These are phyloP conservation scores for Blastobotrys apis DNA, from an alignment of 1,139 yeast species.

Conservation along the genomic window DNA sequence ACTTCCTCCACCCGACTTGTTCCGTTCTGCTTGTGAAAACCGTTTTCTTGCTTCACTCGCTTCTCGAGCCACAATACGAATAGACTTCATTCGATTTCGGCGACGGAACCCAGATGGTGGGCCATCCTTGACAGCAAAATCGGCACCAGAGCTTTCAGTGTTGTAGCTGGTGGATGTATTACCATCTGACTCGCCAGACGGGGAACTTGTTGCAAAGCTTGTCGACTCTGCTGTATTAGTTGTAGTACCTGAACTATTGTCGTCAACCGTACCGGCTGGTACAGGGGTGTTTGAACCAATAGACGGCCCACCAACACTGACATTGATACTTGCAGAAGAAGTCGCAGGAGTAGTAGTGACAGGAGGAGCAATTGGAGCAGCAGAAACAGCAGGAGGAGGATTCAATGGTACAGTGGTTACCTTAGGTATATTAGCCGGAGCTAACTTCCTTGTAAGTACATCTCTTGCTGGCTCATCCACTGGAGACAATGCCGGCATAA, in stretches of 20 bases:
- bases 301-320: too few species aligned
- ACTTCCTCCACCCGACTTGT: conserved; percentile 21
- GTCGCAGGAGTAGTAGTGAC: not conserved
- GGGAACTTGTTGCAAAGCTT: not conserved
- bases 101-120: not conserved
- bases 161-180: not conserved
- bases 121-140: too few species aligned
- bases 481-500: conserved; percentile 24
- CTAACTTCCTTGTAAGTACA: too few species aligned
- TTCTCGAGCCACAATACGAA: conserved; percentile 88
- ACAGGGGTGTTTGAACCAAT: too few species aligned
- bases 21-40: conserved; percentile 27
- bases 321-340: not conserved
- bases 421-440: too few species aligned
- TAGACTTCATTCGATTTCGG: conserved; percentile 59
- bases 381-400: not conserved
- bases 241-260: not conserved
- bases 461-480: conserved; percentile 26
- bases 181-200: not conserved
- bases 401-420: too few species aligned
- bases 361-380: not conserved
- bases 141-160: not conserved
- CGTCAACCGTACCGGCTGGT: not conserved
- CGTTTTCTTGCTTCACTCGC: conserved; percentile 61
- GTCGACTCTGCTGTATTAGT: not conserved